Evolutionary conservation across 192 early-diverging fungal genomes (phyloP).

Genomic region (Backusella luteola): DNA sequence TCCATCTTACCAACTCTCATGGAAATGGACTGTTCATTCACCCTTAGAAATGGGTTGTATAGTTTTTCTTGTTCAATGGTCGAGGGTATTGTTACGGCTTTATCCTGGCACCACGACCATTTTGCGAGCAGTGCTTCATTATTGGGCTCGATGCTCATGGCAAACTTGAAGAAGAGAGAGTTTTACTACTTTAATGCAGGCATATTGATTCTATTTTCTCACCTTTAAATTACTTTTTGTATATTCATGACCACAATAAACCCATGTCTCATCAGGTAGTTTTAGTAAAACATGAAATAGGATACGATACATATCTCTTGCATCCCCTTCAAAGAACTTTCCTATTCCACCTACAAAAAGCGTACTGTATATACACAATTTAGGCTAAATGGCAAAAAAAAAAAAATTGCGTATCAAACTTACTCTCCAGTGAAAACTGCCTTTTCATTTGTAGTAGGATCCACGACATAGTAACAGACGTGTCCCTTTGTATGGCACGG

Average conservation of each 20-base stretch:
- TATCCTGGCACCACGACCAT: constrained; percentile 56
- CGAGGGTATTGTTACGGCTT: constrained; percentile 67
- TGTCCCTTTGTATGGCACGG: constrained; percentile 87
- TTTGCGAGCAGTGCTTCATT: constrained; percentile 70
- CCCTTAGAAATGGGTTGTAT: constrained; percentile 90
- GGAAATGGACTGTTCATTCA: constrained; percentile 61
- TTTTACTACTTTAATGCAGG: background rate
- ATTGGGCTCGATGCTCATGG: constrained; percentile 69
- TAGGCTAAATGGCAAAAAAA: background rate
- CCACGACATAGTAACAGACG: constrained; percentile 80
- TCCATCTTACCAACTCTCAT: constrained; percentile 55
- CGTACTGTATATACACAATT: constrained; percentile 27
- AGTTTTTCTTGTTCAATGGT: constrained; percentile 85
- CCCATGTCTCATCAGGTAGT: constrained; percentile 59
- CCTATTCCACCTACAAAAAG: constrained; percentile 57
- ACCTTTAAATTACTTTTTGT: constrained; percentile 51
- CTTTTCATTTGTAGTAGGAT: constrained; percentile 53
- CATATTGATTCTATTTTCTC: background rate
- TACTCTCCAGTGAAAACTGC: constrained; percentile 84
- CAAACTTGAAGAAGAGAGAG: constrained; percentile 53
- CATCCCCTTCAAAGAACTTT: constrained; percentile 57
- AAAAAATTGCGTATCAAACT: background rate
- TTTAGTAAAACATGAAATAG: constrained; percentile 51
- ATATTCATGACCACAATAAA: constrained; percentile 63
- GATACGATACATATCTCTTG: constrained; percentile 58